Evolutionary conservation across 2,329 filamentous ascomycete genomes (phyloP), one percentile per base, ranked within the genome.

Genomic region (Alternaria sp.): DNA sequence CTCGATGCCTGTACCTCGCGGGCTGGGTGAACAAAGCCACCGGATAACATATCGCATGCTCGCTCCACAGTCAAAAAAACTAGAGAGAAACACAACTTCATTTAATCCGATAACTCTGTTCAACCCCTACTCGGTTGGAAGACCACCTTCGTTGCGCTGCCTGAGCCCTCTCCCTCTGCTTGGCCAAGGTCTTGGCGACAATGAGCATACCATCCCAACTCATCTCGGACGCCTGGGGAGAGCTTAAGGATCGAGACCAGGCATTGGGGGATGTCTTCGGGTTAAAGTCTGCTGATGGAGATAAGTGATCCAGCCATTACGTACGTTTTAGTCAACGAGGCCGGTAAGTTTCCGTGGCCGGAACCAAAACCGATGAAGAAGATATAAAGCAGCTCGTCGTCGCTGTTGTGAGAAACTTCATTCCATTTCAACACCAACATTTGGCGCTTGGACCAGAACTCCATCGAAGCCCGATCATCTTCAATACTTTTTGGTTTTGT

Each of bases 331-430:
- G 72, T 40, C 37, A 65, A 63, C 61, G 64, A 70, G 73, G 72
- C 73, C 74, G 74, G 74, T 75, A 72, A 68, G 57, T 61, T 69
- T 59, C 60, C 51, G 69, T 62, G 69, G 69, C 68, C 74, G 75
- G 75, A 65, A 56, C 9, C 52, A 31, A 61, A 65, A 70, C 74
- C 75, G 75, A 73, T 75, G 73, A 59, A 62, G 41, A 3, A 61
- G 58, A 77, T 77, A 77, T 75, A 77, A 77, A 72, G 65, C 69
- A 26, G 68, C 53, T 61, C 62, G 60, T 58, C 51, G 62, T 62
- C 61, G 60, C 59, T 56, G 23, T 54, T 50, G 42, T 31, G n/a
- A 51, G 21, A 54, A 40, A 42, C 52, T 63, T 42, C 42, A 42
- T 31, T 48, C 11, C 33, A 46, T 41, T 11, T 28, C 64, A 48